Evolutionary conservation across 1,284 basidiomycete species (phyloP), one percentile per base, ranked within the genome.

Genomic region (Vanrija sp.): DNA sequence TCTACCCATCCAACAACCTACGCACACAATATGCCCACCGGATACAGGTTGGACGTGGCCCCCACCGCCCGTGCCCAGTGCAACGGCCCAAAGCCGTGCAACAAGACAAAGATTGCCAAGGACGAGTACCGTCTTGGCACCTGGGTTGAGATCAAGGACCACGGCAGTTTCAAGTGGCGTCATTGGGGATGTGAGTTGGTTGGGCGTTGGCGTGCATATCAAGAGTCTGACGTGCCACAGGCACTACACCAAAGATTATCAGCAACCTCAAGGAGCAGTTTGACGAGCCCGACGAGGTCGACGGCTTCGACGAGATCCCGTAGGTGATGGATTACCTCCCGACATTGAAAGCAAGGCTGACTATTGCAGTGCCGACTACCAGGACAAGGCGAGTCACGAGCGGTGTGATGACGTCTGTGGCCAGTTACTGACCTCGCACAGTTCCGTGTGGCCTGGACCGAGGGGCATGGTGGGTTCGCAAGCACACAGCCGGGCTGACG

Each of bases 51-150:
- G 47, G 89, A 91, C 75, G 63, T 76, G 49, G 65, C 75, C 16
- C 41, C 52, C n/a, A 60, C 62, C 39, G 68, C 76, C 56, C 81
- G 89, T 51, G 80, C 91, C 20, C 85, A 84, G 71, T 95, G 90
- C 78, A 91, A 89, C 79, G 90, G 89, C 36, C 82, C 84, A 45
- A 87, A 87, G 75, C 91, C 91, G 56, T 95, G 89, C 75, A 64
- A 69, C 82, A 89, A 89, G 42, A 88, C 84, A 20, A 66, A 80
- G 44, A 87, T 95, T 60, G 65, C 54, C 4, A 94, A 94, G 75
- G 88, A 84, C 52, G 77, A 80, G 38, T 70, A 95, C 38, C 81
- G 90, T 22, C 69, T 90, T 35, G 91, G 89, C 24, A 81, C 82
- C n/a, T 66, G 89, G 51, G 84, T 90, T 50, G 88, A 91, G 59